These are phyloP conservation scores for Hypoxylon subgilvum DNA, from an alignment of 495 filamentous ascomycete genomes.

Conservation along the genomic window DNA sequence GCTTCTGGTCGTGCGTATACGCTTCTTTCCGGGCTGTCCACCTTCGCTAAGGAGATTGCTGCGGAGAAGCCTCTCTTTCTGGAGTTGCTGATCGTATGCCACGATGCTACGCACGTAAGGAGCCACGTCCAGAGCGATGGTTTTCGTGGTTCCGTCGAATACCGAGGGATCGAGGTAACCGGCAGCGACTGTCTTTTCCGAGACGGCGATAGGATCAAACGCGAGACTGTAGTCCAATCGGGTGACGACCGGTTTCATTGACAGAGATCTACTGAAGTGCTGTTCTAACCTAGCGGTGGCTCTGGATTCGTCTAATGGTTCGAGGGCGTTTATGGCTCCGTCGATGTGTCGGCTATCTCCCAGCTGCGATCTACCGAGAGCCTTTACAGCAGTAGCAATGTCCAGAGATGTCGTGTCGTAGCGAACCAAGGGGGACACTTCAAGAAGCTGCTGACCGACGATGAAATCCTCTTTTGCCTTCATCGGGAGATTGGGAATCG, in stretches of 20 bases:
- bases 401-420: constrained; percentile 33
- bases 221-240: constrained; percentile 56
- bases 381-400: constrained; percentile 45
- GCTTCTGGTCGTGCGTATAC: constrained; percentile 75
- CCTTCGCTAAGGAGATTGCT: constrained; percentile 65
- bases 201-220: constrained; percentile 62
- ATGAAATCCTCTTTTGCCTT: constrained; percentile 69
- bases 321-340: background rate
- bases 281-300: constrained; percentile 39
- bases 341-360: background rate
- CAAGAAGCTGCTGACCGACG: constrained; percentile 65
- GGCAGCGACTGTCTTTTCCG: constrained; percentile 47
- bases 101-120: constrained; percentile 85
- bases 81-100: constrained; percentile 71
- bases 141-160: constrained; percentile 70
- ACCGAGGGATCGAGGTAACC: constrained; percentile 62
- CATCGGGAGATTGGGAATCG: constrained; percentile 62
- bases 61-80: constrained; percentile 67
- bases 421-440: constrained; percentile 47
- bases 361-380: constrained; percentile 44
- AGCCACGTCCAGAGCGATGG: constrained; percentile 76
- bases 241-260: constrained; percentile 31
- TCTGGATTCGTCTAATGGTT: constrained; percentile 39
- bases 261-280: constrained; percentile 31
- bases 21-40: constrained; percentile 62